Conservation (phyloP, 2,329 filamentous ascomycete genomes). For the Colletotrichum sansevieriae region DNA sequence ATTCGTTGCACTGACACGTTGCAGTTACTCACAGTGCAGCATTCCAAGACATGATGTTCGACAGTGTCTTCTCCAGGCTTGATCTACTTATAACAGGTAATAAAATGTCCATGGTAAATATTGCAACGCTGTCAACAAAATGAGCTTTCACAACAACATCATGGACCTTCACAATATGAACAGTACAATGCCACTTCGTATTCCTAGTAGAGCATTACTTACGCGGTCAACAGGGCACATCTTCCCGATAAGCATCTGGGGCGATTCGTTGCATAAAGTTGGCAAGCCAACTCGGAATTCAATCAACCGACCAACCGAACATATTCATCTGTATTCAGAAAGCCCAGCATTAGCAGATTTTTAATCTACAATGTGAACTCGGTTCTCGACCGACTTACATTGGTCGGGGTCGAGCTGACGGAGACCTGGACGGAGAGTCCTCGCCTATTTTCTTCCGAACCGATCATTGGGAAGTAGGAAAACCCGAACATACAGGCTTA, state of each 20-base stretch:
- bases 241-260: constrained; percentile 57
- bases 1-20: too few relatives aligned
- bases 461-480: constrained; percentile 64
- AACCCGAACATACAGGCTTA: constrained; percentile 80
- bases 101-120: background rate
- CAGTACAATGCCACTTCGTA: constrained; percentile 57
- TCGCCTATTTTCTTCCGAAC: constrained; percentile 80
- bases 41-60: too few relatives aligned
- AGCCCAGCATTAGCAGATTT: constrained; percentile 71
- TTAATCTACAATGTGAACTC: constrained; percentile 60
- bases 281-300: constrained; percentile 66
- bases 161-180: background rate
- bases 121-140: background rate
- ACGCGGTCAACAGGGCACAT: too few relatives aligned
- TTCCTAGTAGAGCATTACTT: constrained; percentile 64
- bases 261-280: constrained; percentile 65
- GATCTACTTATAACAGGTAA: background rate
- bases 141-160: background rate
- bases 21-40: too few relatives aligned
- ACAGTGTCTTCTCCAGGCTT: background rate
- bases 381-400: constrained; percentile 63
- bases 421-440: constrained; percentile 77
- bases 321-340: constrained; percentile 78
- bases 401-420: constrained; percentile 72
- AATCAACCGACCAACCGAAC: constrained; percentile 61